Conservation (phyloP, 2,329 filamentous ascomycete genomes). For the Cyanodermella asteris region DNA sequence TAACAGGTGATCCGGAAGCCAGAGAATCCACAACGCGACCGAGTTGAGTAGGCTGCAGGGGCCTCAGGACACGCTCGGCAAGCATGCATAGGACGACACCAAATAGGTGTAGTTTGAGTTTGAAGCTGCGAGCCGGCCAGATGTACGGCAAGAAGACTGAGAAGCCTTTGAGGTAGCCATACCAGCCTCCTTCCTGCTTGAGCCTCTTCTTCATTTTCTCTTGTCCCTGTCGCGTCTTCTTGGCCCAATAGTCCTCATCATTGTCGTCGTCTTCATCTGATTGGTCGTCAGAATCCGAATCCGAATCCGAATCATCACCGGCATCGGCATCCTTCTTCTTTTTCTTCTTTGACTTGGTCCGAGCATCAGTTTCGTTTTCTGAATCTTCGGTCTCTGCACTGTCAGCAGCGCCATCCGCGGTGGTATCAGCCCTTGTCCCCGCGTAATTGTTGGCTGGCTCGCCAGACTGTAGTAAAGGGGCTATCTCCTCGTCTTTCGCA, state of each 20-base stretch:
- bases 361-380: conserved; percentile 17
- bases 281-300: conserved; percentile 32
- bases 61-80: conserved; percentile 48
- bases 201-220: conserved; percentile 35
- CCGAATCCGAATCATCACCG: conserved; percentile 26
- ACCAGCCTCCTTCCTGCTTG: conserved; percentile 55
- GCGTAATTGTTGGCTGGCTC: conserved; percentile 2
- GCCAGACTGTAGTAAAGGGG: conserved; percentile 7
- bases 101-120: conserved; percentile 44
- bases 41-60: conserved; percentile 61
- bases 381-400: conserved; percentile 9
- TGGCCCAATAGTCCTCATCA: no score
- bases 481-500: conserved; percentile 4
- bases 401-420: conserved; percentile 13
- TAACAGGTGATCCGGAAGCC: conserved; percentile 12
- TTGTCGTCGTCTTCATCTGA: conserved; percentile 35
- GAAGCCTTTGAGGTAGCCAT: conserved; percentile 55
- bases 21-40: conserved; percentile 58
- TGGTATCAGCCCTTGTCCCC: conserved; percentile 2
- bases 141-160: conserved; percentile 55
- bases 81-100: conserved; percentile 47
- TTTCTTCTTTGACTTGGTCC: conserved; percentile 13
- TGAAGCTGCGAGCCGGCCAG: conserved; percentile 46
- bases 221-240: conserved; percentile 21
- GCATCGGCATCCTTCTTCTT: conserved; percentile 12